phyloP scores from a whole-genome alignment of 768 basidiomycete species.

The Cyclocybe cylindracea region DNA sequence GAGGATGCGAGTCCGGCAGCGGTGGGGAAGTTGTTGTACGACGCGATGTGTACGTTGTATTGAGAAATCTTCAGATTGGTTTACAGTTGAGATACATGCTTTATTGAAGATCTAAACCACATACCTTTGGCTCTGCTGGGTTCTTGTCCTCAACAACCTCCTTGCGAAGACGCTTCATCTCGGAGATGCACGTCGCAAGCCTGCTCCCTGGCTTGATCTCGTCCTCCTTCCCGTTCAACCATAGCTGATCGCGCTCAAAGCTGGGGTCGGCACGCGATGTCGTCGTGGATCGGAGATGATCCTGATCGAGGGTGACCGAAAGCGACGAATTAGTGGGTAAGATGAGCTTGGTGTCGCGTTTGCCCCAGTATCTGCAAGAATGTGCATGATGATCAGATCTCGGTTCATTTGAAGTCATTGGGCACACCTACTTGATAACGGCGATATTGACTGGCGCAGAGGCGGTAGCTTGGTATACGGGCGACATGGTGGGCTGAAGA shows the following conservation, averaged over 20 bases:
- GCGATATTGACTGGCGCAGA: constrained; percentile 97
- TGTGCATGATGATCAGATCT: not conserved
- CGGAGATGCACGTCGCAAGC: constrained; percentile 80
- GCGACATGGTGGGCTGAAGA: constrained; percentile 41
- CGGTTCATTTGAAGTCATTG: not conserved
- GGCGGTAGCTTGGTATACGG: constrained; percentile 79
- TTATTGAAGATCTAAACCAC: constrained; percentile 7
- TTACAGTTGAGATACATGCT: constrained; percentile 7
- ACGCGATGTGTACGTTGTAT: constrained; percentile 83
- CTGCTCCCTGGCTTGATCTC: constrained; percentile 82
- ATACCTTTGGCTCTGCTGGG: constrained; percentile 65
- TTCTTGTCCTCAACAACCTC: constrained; percentile 71
- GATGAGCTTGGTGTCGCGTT: constrained; percentile 93
- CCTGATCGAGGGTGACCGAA: constrained; percentile 96
- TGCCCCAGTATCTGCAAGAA: constrained; percentile 89
- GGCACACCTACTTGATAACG: constrained; percentile 80
- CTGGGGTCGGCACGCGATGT: constrained; percentile 82
- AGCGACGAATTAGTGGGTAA: constrained; percentile 97
- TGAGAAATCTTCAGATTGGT: constrained; percentile 59
- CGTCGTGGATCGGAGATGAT: constrained; percentile 92
- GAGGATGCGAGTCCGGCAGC: constrained; percentile 98
- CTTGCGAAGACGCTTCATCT: constrained; percentile 80
- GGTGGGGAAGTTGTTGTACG: constrained; percentile 98
- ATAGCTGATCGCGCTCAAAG: constrained; percentile 78
- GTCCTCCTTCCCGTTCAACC: constrained; percentile 95